A percentile compares a stretch with the other conserved stretches of the same genome.
These are phyloP conservation scores for Daldinia vernicosa DNA, from an alignment of 495 filamentous ascomycete genomes.

Conservation along the genomic window DNA sequence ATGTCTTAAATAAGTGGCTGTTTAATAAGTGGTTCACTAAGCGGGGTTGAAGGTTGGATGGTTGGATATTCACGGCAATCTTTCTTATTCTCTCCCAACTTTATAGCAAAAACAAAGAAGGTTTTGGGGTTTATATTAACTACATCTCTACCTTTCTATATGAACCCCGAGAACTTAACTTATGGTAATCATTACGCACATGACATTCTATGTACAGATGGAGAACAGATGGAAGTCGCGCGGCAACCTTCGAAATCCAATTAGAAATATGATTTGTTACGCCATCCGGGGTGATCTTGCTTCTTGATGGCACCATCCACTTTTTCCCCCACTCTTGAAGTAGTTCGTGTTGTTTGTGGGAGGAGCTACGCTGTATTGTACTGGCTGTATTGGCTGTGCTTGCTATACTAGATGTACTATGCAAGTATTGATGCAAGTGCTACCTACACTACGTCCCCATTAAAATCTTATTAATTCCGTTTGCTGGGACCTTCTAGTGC, in stretches of 20 bases:
- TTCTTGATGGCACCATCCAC: not conserved
- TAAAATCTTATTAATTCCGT: not conserved
- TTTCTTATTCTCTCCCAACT: not conserved
- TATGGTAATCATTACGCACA: not conserved
- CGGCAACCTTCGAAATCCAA: no score
- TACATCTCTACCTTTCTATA: no score
- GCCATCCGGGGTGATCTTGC: not conserved
- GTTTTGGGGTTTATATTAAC: not conserved
- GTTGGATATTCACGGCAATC: not conserved
- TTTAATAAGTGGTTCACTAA: not conserved
- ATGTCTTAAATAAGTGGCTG: not conserved
- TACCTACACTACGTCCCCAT: no score
- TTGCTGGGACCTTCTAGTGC: not conserved
- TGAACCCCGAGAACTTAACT: not conserved
- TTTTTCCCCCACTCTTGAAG: not conserved
- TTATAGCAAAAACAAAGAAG: not conserved
- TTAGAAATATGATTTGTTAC: not conserved
- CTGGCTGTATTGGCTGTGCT: no score
- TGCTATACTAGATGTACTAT: no score
- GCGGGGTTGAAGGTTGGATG: not conserved
- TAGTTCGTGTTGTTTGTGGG: no score
- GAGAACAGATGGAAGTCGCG: no score
- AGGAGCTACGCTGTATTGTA: not conserved
- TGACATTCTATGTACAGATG: no score
- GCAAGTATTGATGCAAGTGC: no score